phyloP scores from a whole-genome alignment of 2,329 filamentous ascomycete species.

The Colletotrichum gloeosporioides region DNA sequence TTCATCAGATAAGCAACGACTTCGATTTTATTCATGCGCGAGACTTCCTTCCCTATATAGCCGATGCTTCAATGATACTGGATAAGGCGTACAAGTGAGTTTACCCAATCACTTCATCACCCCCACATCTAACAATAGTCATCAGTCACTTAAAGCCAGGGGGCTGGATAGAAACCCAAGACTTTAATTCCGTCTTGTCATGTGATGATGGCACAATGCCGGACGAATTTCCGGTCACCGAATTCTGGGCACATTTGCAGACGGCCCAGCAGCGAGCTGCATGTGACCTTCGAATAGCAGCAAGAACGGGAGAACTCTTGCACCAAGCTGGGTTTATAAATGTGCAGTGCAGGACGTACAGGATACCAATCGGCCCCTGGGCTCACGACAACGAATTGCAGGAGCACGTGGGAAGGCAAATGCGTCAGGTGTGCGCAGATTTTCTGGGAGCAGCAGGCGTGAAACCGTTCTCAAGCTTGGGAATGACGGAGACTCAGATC shows the following conservation, averaged over 20 bases:
- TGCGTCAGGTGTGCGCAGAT: background rate
- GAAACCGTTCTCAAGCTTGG: background rate
- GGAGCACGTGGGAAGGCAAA: background rate
- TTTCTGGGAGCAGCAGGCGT: background rate
- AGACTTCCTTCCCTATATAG: background rate
- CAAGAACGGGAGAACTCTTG: background rate
- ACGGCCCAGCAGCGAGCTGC: background rate
- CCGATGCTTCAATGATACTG: background rate
- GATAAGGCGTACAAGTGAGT: background rate
- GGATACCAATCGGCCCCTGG: background rate
- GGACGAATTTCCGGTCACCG: background rate
- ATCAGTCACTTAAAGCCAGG: constrained; percentile 40
- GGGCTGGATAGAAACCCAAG: constrained; percentile 52
- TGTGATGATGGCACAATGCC: constrained; percentile 35
- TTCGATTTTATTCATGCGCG: background rate
- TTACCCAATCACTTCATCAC: background rate
- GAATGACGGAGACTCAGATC: background rate
- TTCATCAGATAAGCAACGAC: background rate
- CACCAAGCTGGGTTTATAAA: background rate
- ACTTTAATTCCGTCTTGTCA: constrained; percentile 42
- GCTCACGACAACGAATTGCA: background rate
- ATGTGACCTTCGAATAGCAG: background rate
- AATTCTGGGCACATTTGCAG: background rate
- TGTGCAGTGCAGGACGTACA: background rate
- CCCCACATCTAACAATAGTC: background rate